Evolutionary conservation across 108 stramenopile genomes (phyloP), one percentile per base, ranked within the genome.

Genomic region (Bacterosira constricta): DNA sequence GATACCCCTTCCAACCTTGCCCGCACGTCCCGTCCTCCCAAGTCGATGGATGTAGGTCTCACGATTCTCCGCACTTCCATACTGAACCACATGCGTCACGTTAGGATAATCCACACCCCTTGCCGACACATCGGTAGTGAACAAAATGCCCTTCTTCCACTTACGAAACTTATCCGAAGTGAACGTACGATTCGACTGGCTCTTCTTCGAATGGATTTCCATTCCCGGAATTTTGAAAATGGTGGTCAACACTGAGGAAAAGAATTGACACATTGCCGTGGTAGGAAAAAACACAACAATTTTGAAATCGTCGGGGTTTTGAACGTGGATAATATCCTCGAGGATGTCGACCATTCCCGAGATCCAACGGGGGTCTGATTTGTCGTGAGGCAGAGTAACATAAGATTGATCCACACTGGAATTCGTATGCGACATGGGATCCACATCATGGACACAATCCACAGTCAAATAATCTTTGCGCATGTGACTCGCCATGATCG

Each of bases 11-110:
- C 86, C 88, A 29, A 53, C 53, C 60, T 61, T 73, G 1, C 92
- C 92, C 9, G 92, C 92, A 8, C 94, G 61, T 2, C 89, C 94
- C 32, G 94, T 94, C 34, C 94, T 83, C 5, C 94, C 94, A 0
- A 95, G 78, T 38, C 94, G 76, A 85, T 94, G 91, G 15, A 91
- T 80, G 73, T 92, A 94, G 64, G 90, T 90, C 50, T 84, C 91
- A 26, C 79, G 58, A 69, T 69, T 75, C n/a, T 89, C 84, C 26
- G 93, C 83, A 23, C 86, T 45, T 10, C 91, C 86, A 47, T 82
- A 84, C 72, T 94, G 93, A 12, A 93, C 50, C 10, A 94, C 91
- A 20, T 83, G 83, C 8, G 87, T 88, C 0, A 94, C 88, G 63
- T 85, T 83, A 10, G 88, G 88, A 63, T 90, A 94, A 73, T 94